A percentile compares a stretch with the other conserved stretches of the same genome.
phyloP scores from a whole-genome alignment of 2,329 filamentous ascomycete species.

The Fusarium sp. region DNA sequence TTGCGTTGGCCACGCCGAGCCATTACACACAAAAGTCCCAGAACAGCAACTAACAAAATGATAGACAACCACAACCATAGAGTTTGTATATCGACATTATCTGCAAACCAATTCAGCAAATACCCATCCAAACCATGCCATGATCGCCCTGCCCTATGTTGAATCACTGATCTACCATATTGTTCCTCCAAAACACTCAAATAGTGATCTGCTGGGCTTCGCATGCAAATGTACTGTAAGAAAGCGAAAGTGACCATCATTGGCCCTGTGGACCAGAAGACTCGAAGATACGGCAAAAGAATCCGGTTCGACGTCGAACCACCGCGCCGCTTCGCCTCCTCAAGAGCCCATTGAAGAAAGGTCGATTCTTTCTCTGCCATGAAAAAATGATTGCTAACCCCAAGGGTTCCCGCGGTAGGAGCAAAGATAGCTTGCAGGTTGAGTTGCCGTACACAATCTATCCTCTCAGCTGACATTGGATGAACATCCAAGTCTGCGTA shows the following conservation, averaged over 20 bases:
- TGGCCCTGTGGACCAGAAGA: background rate
- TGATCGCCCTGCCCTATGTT: background rate
- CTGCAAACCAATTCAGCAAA: background rate
- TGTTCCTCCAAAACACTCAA: background rate
- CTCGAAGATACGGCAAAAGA: background rate
- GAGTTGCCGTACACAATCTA: background rate
- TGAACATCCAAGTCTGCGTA: background rate
- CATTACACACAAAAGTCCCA: background rate
- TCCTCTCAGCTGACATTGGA: background rate
- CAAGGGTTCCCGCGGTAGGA: background rate
- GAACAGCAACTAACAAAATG: background rate
- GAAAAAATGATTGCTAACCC: background rate
- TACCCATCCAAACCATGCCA: background rate
- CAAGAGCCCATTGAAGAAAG: background rate
- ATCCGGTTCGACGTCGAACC: background rate
- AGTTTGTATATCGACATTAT: background rate
- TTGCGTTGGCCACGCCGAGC: slow-evolving; percentile 44
- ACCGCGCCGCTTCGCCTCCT: background rate
- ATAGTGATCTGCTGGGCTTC: background rate
- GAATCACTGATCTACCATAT: background rate
- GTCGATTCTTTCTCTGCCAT: background rate
- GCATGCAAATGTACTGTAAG: background rate
- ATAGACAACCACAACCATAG: background rate
- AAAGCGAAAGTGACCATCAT: background rate
- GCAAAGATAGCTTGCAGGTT: background rate